Base-by-base conservation (phyloP, 441 rosid species). In the Croton laevigatus region DNA sequence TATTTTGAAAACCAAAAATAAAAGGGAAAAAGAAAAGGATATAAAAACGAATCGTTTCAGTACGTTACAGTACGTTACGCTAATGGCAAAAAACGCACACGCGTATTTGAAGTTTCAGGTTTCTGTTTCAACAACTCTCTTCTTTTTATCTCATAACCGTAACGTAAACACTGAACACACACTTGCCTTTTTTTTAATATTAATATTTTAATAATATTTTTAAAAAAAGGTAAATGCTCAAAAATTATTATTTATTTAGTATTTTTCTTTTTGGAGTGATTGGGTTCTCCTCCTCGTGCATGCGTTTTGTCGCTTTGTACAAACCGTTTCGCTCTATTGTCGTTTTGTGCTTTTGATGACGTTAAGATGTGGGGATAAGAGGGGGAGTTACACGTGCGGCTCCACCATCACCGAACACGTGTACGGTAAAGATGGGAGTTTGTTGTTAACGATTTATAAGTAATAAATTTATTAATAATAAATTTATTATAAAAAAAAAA, bases 341-440 rank as follows among this genome's bases (percentile, higher is more conserved):
- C 62, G 76, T 69, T 74, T 74, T 65, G 23, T 11, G 5, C 68
- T 74, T 69, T 61, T 44, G 60, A 57, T 55, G 74, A 67, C 74
- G 70, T 46, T 16, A 0, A 37, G 12, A 9, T 37, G 64, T 14
- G 46, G 53, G 42, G 20, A 2, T 49, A 19, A 7, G 37, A 3
- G 40, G 11, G 12, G 42, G 62, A 49, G 65, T 70, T 68, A 71
- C 86, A 78, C 81, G 86, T 78, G 81, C 78, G 76, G 69, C 44
- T 71, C 1, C 13, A n/a, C 57, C 10, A 13, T 19, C 5, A 2
- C 68, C 79, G 13, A 12, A 53, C 78, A 79, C 83, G 78, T 80
- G 81, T 71, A 49, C 68, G 62, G 66, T 54, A 1, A 4, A 9
- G 12, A 12, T 5, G 20, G 16, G 63, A 6, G 67, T 61, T 70